Evolutionary conservation across 1,139 yeast genomes (phyloP), one percentile per base, ranked within the genome.

Genomic region (Lipomyces yarrowii): DNA sequence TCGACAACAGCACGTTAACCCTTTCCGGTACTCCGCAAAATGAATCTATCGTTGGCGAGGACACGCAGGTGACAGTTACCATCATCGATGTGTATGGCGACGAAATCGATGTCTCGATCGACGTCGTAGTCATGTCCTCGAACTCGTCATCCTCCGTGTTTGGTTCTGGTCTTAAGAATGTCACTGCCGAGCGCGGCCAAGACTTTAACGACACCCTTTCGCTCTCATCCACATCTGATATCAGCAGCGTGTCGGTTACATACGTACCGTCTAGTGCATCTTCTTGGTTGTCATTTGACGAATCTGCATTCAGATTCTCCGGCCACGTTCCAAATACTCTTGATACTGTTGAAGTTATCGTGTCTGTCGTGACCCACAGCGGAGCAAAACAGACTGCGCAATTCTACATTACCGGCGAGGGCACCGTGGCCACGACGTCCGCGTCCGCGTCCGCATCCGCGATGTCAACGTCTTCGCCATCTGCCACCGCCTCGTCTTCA

Each of bases 11-110:
- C 10, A 77, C 90, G 3, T 80, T 91, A 63, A 83, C 88, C 0
- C 83, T 94, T 51, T 73, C 86, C 1, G 99, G 99, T 5, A 84
- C 86, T 0, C 96, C 97, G 0, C 71, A 80, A n/a, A 46, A 48
- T 13, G 59, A 64, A 42, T 33, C 64, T 11, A 55, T 61, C 21
- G 65, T 66, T 26, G 67, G 67, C n/a, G 63, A 60, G 7, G 37
- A 35, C 53, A 33, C 56, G 33, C 46, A 56, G 23, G 70, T 71
- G 6, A 58, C 61, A 21, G 65, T 72, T 30, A 52, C 63, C 6
- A 57, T 73, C 18, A 59, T 56, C 32, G 73, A 71, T 39, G 62
- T 55, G 18, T 71, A 64, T 52, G 71, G 70, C 23, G 72, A 71
- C 52, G 61, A 56, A 10, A 69, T 69, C 30, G 63, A 57, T 42